Base-by-base conservation (phyloP, 192 early-diverging fungal species). In the Linnemannia exigua region DNA sequence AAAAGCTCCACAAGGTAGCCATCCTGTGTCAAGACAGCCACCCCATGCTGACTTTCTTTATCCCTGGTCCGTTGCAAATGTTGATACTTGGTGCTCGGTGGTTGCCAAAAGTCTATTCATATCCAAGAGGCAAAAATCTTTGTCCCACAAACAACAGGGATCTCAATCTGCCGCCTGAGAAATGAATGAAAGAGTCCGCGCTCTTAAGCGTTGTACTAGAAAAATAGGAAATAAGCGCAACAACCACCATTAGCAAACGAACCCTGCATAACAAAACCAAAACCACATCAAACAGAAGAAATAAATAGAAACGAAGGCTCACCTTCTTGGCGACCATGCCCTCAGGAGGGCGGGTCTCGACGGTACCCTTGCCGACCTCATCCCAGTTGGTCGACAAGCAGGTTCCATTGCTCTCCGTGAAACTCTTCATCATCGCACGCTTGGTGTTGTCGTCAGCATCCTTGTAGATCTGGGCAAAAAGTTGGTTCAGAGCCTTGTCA, bases 351-450 rank as follows among this genome's bases (percentile, higher is more conserved):
- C 93, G 92, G 17, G 94, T 93, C 88, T 97, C 95, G 20, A 98
- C 97, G 20, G 88, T 88, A 66, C 92, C 92, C 88, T 95, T 93
- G 36, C 92, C 90, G 69, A 99, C 97, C 88, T 97, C 96, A 46
- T 88, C 90, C 98, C 98, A 99, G 84, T 99, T 98, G 54, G 98
- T 99, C 75, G 93, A 95, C 47, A 99, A 90, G 70, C 92, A 92
- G 1, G 98, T 99, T 41, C 98, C 98, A 68, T 96, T 96, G 88
- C 94, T 96, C 85, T 99, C 98, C 9, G 94, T 90, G 88, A 95
- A 99, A 87, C 95, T 96, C 90, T 99, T 99, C 92, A 98, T 94
- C 98, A 99, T 99, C 0, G 98, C 98, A 41, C 95, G 89, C 67
- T 91, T 91, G 16, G 95, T 95, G 70, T 99, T 96, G 28, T 95